Conservation (phyloP, 1,284 basidiomycete species). For the Volvariella surrecta region DNA sequence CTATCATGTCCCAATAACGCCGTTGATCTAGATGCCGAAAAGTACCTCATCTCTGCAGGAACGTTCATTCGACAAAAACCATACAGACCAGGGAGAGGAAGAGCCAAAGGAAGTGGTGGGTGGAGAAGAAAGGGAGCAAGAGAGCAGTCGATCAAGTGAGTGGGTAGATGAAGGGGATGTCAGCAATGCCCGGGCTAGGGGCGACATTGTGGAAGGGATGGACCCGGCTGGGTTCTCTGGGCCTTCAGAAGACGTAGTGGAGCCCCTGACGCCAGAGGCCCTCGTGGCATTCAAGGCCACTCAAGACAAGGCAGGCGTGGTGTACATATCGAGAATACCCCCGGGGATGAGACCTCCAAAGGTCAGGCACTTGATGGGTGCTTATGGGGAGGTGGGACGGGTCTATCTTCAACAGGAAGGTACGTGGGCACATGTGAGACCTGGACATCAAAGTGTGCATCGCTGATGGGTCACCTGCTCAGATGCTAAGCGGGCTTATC, state of each 20-base stretch:
- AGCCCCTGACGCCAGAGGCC: slow-evolving; percentile 64
- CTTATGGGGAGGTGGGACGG: slow-evolving; percentile 76
- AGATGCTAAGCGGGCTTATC: slow-evolving; percentile 75
- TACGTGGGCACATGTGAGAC: slow-evolving; percentile 22
- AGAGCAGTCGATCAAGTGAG: no score
- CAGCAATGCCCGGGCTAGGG: no score
- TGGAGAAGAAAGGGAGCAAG: no score
- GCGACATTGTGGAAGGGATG: slow-evolving; percentile 34
- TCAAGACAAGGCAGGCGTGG: slow-evolving; percentile 70
- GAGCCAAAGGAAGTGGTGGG: no score
- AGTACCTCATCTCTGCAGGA: no score
- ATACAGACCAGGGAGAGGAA: no score
- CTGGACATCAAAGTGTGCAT: no score
- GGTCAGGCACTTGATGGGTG: slow-evolving; percentile 87
- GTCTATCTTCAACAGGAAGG: slow-evolving; percentile 89
- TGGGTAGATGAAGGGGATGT: no score
- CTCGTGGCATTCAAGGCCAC: slow-evolving; percentile 63
- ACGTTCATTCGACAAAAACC: no score
- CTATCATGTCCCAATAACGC: no score
- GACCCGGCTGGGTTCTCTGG: slow-evolving; percentile 49
- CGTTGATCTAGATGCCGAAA: no score
- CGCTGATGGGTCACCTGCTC: no score
- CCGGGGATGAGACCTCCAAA: slow-evolving; percentile 98
- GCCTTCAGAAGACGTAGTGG: slow-evolving; percentile 45
- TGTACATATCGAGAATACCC: slow-evolving; percentile 95